phyloP scores from a whole-genome alignment of 352 stramenopile genomes.

The Phytophthora lateralis region DNA sequence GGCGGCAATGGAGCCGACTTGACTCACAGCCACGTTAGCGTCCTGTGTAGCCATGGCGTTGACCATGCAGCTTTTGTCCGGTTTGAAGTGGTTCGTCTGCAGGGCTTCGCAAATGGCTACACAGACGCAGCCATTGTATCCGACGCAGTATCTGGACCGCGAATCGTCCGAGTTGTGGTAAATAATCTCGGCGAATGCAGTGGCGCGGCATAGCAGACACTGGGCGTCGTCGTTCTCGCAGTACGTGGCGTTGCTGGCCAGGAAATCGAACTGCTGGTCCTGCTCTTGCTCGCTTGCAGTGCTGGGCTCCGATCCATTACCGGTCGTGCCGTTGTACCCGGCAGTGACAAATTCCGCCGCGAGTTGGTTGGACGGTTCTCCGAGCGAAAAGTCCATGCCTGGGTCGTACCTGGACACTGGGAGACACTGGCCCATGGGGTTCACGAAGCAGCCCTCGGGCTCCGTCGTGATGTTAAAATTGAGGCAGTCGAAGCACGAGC shows the following conservation, averaged over 20 bases:
- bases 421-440: constrained; percentile 25
- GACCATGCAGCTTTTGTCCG: constrained; percentile 38
- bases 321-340: constrained; percentile 17
- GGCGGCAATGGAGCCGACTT: constrained; percentile 38
- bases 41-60: constrained; percentile 40
- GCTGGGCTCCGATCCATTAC: constrained; percentile 16
- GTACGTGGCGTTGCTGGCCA: constrained; percentile 36
- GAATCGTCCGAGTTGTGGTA: constrained; percentile 43
- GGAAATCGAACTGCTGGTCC: constrained; percentile 38
- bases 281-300: constrained; percentile 8
- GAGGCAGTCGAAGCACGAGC: constrained; percentile 57
- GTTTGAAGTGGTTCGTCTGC: constrained; percentile 15
- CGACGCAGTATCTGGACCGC: constrained; percentile 41
- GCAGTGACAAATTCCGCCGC: constrained; percentile 31
- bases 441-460: constrained; percentile 46
- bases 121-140: constrained; percentile 48
- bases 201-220: constrained; percentile 39
- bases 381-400: constrained; percentile 35
- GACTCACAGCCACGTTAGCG: constrained; percentile 9
- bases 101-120: constrained; percentile 48
- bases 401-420: constrained; percentile 15
- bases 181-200: constrained; percentile 47
- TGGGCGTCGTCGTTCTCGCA: constrained; percentile 45
- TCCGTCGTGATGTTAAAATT: constrained; percentile 50
- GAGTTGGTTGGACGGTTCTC: constrained; percentile 30